These are phyloP conservation scores for Fragilariopsis cylindrus DNA, from an alignment of 108 stramenopile genomes.

Conservation along the genomic window DNA sequence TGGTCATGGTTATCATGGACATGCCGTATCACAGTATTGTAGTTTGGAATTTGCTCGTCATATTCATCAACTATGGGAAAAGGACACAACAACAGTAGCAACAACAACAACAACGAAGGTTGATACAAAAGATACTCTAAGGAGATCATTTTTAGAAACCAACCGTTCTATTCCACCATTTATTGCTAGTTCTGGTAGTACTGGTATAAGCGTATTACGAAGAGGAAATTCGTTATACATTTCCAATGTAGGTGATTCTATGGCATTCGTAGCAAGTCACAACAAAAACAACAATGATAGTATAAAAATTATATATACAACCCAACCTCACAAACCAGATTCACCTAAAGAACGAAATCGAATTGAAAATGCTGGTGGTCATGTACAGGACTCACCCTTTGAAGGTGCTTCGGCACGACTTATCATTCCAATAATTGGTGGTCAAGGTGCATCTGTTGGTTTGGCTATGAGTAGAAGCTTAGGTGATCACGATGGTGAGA, in stretches of 20 bases:
- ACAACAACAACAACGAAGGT: neutral
- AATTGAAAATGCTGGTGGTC: conserved; percentile 70
- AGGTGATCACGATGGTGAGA: conserved; percentile 66
- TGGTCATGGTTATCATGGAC: conserved; percentile 72
- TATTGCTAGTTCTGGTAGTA: conserved; percentile 45
- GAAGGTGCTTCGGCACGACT: conserved; percentile 38
- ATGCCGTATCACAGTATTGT: conserved; percentile 49
- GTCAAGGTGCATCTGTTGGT: conserved; percentile 31
- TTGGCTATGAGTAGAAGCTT: conserved; percentile 77
- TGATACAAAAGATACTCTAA: conserved; percentile 18
- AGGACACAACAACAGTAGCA: neutral
- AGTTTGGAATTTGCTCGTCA: conserved; percentile 49
- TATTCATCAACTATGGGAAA: conserved; percentile 17
- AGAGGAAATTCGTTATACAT: conserved; percentile 43
- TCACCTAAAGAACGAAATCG: conserved; percentile 58
- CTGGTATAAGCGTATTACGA: conserved; percentile 53
- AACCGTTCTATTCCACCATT: conserved; percentile 42
- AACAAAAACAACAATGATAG: conserved; percentile 10
- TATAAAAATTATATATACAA: conserved; percentile 31
- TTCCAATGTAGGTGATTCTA: conserved; percentile 74
- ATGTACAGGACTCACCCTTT: conserved; percentile 42
- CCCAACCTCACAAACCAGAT: conserved; percentile 66
- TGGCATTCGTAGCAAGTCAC: conserved; percentile 49
- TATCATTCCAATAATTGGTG: conserved; percentile 20
- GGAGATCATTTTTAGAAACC: conserved; percentile 42